phyloP scores from a whole-genome alignment of 495 filamentous ascomycete species.

The Sphaerosporella brunnea region DNA sequence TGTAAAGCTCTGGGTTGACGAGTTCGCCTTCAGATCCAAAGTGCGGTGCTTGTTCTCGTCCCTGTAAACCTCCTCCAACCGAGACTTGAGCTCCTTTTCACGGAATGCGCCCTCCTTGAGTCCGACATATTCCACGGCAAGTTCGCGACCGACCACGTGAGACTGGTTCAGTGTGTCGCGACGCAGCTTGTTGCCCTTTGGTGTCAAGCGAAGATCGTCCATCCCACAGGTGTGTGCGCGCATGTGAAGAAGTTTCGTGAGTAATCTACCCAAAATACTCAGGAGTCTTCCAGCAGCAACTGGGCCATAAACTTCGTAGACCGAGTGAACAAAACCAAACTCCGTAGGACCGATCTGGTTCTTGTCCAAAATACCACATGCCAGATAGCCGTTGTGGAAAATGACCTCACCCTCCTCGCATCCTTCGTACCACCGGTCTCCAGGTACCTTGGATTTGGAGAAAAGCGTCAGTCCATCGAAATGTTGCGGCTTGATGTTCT shows the following conservation, averaged over 20 bases:
- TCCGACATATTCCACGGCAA: conserved; percentile 83
- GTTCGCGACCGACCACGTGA: conserved; percentile 56
- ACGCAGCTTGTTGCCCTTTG: conserved; percentile 55
- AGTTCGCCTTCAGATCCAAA: conserved; percentile 70
- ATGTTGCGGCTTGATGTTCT: conserved; percentile 64
- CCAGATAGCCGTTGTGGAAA: conserved; percentile 70
- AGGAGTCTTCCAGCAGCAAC: conserved; percentile 67
- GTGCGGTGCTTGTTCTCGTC: conserved; percentile 79
- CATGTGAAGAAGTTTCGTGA: conserved; percentile 84
- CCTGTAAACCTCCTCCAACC: conserved; percentile 76
- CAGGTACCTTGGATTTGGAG: conserved; percentile 56
- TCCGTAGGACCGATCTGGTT: conserved; percentile 74
- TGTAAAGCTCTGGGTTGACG: conserved; percentile 50
- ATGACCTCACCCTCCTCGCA: conserved; percentile 62
- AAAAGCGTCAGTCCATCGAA: conserved; percentile 64
- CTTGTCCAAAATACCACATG: conserved; percentile 89
- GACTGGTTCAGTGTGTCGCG: conserved; percentile 52
- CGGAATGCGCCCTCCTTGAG: conserved; percentile 41
- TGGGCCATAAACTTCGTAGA: conserved; percentile 89
- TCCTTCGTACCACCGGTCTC: conserved; percentile 44
- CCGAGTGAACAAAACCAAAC: conserved; percentile 75
- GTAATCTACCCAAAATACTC: conserved; percentile 69
- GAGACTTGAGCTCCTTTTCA: conserved; percentile 50
- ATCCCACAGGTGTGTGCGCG: conserved; percentile 92
- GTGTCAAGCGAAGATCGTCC: conserved; percentile 79